These are phyloP conservation scores for Porpolomopsis calyptriformis DNA, from an alignment of 768 basidiomycete genomes.

Conservation along the genomic window DNA sequence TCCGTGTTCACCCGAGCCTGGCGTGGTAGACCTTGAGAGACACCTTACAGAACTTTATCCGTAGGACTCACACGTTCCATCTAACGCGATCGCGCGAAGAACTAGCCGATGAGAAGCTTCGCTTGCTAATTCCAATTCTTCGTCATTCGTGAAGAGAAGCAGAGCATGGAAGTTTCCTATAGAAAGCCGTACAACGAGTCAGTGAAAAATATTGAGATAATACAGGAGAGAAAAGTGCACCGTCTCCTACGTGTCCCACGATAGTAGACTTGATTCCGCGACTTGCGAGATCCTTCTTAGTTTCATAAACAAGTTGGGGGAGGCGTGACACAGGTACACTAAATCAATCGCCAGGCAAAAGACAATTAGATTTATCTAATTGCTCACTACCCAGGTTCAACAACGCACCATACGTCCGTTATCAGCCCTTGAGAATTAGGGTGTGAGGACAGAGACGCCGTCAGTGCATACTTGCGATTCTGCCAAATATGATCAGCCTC, in stretches of 20 bases:
- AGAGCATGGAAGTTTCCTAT: slow-evolving; percentile 41
- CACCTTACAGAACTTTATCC: background rate
- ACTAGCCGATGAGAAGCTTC: slow-evolving; percentile 62
- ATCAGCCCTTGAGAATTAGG: slow-evolving; percentile 69
- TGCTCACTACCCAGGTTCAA: too few relatives aligned
- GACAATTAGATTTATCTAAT: background rate
- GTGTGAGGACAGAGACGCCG: slow-evolving; percentile 52
- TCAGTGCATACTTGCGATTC: slow-evolving; percentile 76
- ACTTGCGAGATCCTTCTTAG: slow-evolving; percentile 61
- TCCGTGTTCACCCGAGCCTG: slow-evolving; percentile 81
- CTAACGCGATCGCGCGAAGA: slow-evolving; percentile 58
- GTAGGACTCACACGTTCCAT: slow-evolving; percentile 57
- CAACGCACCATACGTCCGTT: slow-evolving; percentile 90
- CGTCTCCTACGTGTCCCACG: slow-evolving; percentile 75
- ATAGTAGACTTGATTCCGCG: slow-evolving; percentile 55
- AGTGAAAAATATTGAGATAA: background rate
- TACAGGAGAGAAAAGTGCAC: background rate
- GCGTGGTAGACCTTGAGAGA: slow-evolving; percentile 7
- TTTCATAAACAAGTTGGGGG: slow-evolving; percentile 63
- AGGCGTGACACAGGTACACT: slow-evolving; percentile 64
- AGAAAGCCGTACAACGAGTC: background rate
- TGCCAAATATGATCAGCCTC: slow-evolving; percentile 76
- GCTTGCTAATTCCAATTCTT: slow-evolving; percentile 43
- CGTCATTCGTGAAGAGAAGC: slow-evolving; percentile 47
- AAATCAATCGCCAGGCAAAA: background rate